Conservation (phyloP, 1,284 basidiomycete species). For the Peniophora sp. region DNA sequence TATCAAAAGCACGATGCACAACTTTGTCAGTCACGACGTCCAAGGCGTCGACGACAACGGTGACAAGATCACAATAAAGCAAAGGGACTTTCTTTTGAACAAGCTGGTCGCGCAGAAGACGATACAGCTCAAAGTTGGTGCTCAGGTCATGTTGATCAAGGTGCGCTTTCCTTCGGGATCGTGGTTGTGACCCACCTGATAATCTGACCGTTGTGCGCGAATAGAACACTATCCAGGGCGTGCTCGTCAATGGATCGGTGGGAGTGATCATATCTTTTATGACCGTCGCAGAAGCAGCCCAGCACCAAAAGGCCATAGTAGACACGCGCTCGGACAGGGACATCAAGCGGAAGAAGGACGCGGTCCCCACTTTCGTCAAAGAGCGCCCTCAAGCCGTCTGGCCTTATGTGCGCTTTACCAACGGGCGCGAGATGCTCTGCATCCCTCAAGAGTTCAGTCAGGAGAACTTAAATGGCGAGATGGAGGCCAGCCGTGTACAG, state of each 20-base stretch:
- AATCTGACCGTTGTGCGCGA: neutral
- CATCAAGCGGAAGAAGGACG: constrained; percentile 15
- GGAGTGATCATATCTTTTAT: constrained; percentile 72
- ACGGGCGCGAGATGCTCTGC: constrained; percentile 34
- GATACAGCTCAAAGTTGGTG: constrained; percentile 22
- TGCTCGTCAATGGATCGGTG: constrained; percentile 86
- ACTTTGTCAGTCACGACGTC: constrained; percentile 29
- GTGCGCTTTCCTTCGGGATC: constrained; percentile 7
- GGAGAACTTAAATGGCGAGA: constrained; percentile 40
- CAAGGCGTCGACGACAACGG: constrained; percentile 19
- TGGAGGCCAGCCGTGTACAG: constrained; percentile 48
- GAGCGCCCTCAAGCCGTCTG: constrained; percentile 21
- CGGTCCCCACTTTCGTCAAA: constrained; percentile 11
- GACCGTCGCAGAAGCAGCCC: constrained; percentile 9
- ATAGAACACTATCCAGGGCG: constrained; percentile 44
- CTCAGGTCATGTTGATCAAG: constrained; percentile 40
- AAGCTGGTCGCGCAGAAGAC: constrained; percentile 16
- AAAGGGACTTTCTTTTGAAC: constrained; percentile 19
- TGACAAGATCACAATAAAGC: constrained; percentile 9
- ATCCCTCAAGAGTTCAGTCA: constrained; percentile 50
- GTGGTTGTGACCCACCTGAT: neutral
- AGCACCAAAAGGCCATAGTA: neutral
- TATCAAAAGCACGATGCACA: constrained; percentile 21
- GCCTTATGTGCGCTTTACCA: constrained; percentile 52
- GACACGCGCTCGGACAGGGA: neutral